Base-by-base conservation (phyloP, 306 rosid genomes). In the Cucumis cinereus region DNA sequence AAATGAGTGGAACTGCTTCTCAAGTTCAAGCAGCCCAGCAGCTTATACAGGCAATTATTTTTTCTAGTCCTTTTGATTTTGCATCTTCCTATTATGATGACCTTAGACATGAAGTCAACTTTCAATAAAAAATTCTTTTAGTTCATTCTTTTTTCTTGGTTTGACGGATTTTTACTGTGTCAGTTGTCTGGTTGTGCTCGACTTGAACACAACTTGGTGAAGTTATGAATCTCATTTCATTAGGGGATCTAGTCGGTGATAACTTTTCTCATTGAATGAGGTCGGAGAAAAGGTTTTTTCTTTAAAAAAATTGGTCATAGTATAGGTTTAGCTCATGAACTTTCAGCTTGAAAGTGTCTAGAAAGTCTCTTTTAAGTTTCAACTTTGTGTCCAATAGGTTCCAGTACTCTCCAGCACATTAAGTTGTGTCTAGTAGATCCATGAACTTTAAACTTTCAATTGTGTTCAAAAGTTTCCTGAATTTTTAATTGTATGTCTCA, bases 21-120 rank as follows among this genome's bases (percentile, higher is more conserved):
- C 96, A 92, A 82, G 97, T 90, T 74, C 99, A 90, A 80, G 87
- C 98, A 12, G 99, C 99, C 49, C 97, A 92, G 84, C 99, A 95
- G 80, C 89, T 95, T 84, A 87, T 92, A 82, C 99, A 95, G 92
- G 99, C 83, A 86, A 84, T 82, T 59, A 43, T 23, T 75, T 77
- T 74, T 28, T 56, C 80, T 79, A 35, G 49, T 75, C 77, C 5
- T 75, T 57, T 79, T 30, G 26, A 64, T 26, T 23, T 57, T 66
- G 58, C 75, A 71, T 79, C 64, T 33, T 35, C 17, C 66, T 61
- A 28, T 13, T 56, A 50, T 54, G 66, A 56, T 4, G 62, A 62
- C 74, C 70, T 58, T 45, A 58, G 33, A 59, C 26, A 8, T 72
- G 45, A 49, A 28, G 61, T 47, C 20, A 26, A 26, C 59, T 70